Base-by-base conservation (phyloP, 2,329 filamentous ascomycete genomes). In the Xylaria sp. region DNA sequence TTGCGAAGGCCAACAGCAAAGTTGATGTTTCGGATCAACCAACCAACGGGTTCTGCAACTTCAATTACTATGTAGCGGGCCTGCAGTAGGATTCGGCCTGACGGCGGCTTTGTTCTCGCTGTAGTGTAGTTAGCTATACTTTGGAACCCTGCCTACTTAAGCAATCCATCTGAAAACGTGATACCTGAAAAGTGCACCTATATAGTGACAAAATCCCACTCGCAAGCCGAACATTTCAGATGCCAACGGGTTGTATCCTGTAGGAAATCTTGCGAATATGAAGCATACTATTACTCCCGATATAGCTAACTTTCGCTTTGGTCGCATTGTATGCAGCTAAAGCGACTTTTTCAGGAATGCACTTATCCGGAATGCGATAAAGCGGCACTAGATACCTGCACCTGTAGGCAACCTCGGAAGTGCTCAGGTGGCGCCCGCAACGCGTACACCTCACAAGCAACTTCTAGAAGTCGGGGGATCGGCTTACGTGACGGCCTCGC, bases 51-150 rank as follows among this genome's bases (percentile, higher is more conserved):
- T 73, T 78, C 56, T 79, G 76, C 60, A 76, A 78, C 63, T 79
- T 75, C 37, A 79, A 79, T 51, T 79, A 78, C 60, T 74, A 77
- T 41, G 77, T 79, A 13, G 71, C 70, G 18, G 76, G 73, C 4
- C 62, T 78, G 57, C 34, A 73, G 46, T 78, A 60, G 61, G 13
- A 56, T 32, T 10, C 15, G 10, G 10, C 46, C 18, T 32, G 15
- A 18, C 23, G 28, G 28, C 23, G 18, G 15, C 20, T 20, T 56
- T 37, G 7, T 13, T 39, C 18, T 39, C 32, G 52, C 32, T 32
- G 9, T 15, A 25, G 4, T 13, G 25, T 52, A 52, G 50, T 51
- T 23, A 18, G 20, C 9, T 52, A 15, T 32, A 25, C 5, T 18
- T 7, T 18, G 25, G 50, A 52, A 15, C 25, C 25, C 13, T 51